Conservation (phyloP, 495 filamentous ascomycete species). For the Neurospora cerealis region DNA sequence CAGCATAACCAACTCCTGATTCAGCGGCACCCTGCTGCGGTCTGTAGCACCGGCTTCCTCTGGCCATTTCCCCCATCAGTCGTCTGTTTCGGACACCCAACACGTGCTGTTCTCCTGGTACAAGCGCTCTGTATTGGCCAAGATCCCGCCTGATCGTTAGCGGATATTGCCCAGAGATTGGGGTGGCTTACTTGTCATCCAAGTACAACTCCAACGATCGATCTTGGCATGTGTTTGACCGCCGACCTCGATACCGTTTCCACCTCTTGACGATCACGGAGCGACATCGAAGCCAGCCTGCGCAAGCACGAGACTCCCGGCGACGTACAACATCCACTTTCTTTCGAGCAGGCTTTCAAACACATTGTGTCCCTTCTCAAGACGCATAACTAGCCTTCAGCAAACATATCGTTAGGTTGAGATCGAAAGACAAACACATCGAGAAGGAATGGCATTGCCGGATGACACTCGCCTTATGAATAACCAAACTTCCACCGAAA, state of each 20-base stretch:
- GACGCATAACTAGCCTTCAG: neutral
- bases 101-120: neutral
- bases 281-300: neutral
- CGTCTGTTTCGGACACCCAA: neutral
- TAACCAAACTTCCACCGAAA: constrained; percentile 2
- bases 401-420: neutral
- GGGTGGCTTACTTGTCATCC: neutral
- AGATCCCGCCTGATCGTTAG: neutral
- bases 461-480: constrained; percentile 4
- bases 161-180: neutral
- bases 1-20: neutral
- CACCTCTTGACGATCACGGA: constrained; percentile 2
- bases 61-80: neutral
- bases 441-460: constrained; percentile 13
- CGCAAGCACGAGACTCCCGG: neutral
- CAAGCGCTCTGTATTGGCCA: neutral
- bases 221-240: constrained; percentile 1
- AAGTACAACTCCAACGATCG: neutral
- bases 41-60: neutral
- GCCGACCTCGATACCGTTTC: constrained; percentile 3
- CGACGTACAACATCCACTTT: neutral
- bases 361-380: neutral
- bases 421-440: neutral
- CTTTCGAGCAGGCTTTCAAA: neutral
- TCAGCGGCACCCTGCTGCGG: neutral